Evolutionary conservation across 1,284 basidiomycete genomes (phyloP).

Genomic region (Flammula alnicola): DNA sequence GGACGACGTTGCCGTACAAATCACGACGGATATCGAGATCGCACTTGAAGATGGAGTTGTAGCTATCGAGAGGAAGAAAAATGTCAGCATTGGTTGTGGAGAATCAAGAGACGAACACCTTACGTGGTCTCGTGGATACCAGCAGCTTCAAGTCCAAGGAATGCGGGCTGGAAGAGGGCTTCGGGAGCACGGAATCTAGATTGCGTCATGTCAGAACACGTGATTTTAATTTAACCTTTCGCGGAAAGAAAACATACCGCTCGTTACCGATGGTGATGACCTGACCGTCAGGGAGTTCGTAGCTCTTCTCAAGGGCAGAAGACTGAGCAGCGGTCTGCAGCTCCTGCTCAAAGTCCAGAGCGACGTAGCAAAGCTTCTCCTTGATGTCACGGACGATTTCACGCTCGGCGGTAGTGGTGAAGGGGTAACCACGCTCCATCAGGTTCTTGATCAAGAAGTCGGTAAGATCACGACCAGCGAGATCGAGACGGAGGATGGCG

Average conservation of each 20-base stretch:
- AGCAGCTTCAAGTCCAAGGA: constrained; percentile 90
- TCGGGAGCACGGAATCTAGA: constrained; percentile 93
- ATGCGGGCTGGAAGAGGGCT: constrained; percentile 95
- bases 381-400: constrained; percentile 99
- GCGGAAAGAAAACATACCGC: constrained; percentile 53
- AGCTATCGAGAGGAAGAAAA: constrained; percentile 48
- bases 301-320: constrained; percentile 92
- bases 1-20: constrained; percentile 90
- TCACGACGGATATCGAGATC: constrained; percentile 85
- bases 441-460: constrained; percentile 93
- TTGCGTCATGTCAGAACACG: constrained; percentile 13
- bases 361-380: constrained; percentile 98
- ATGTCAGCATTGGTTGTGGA: too few species aligned
- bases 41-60: constrained; percentile 88
- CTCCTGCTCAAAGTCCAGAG: constrained; percentile 97
- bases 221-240: constrained; percentile 10
- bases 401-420: constrained; percentile 93
- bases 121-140: constrained; percentile 97
- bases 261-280: constrained; percentile 97
- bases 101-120: constrained; percentile 31
- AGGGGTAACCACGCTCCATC: constrained; percentile 93
- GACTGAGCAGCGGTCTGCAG: constrained; percentile 92
- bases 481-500: constrained; percentile 93
- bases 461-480: constrained; percentile 95
- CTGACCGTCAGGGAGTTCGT: constrained; percentile 96